Conservation (phyloP, 345 rosid genomes). For the Adansonia digitata region DNA sequence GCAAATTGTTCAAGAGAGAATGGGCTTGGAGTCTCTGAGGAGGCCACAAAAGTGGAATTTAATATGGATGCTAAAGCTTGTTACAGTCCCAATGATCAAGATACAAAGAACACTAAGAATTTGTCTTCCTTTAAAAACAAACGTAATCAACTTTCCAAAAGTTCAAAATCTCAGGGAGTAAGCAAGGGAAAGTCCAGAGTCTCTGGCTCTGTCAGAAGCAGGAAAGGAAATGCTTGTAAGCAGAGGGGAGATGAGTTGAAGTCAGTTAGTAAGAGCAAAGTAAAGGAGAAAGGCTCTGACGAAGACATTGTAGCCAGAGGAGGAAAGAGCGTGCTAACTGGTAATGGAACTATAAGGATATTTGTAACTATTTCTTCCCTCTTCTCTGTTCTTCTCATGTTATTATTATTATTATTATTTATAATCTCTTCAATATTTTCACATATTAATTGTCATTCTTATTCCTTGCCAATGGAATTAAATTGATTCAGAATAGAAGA, state of each 20-base stretch:
- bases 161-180: conserved; percentile 41
- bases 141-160: conserved; percentile 25
- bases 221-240: conserved; percentile 33
- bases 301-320: conserved; percentile 26
- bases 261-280: conserved; percentile 30
- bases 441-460: neutral
- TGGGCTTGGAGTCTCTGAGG: conserved; percentile 24
- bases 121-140: conserved; percentile 34
- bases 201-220: conserved; percentile 39
- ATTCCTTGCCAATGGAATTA: neutral
- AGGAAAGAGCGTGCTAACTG: conserved; percentile 35
- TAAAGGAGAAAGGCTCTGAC: conserved; percentile 29
- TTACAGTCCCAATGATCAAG: conserved; percentile 19
- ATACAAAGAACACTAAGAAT: conserved; percentile 23
- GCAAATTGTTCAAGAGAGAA: conserved; percentile 32
- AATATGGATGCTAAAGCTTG: conserved; percentile 18
- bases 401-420: neutral
- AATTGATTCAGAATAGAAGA: neutral
- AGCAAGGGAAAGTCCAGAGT: conserved; percentile 45
- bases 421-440: neutral
- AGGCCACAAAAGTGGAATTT: conserved; percentile 20
- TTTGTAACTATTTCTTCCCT: neutral
- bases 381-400: neutral
- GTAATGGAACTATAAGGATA: conserved; percentile 34
- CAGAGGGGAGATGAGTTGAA: conserved; percentile 30